Evolutionary conservation across 2,329 filamentous ascomycete genomes (phyloP).

Genomic region (Aspergillus nomiae): DNA sequence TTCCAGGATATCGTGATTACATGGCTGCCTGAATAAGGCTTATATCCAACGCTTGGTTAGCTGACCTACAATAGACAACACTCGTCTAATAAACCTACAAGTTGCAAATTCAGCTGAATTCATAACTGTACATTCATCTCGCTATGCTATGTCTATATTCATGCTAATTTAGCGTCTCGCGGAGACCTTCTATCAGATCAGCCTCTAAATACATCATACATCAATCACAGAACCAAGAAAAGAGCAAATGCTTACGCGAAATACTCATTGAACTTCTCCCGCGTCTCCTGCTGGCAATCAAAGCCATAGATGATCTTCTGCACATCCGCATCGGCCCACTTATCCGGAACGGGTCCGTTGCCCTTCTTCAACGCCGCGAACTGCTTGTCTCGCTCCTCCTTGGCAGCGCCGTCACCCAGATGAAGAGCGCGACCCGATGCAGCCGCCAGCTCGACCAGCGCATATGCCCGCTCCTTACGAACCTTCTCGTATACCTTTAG

Average conservation of each 20-base stretch:
- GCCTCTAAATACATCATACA: constrained; percentile 3
- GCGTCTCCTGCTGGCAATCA: constrained; percentile 60
- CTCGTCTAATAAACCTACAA: too few species aligned
- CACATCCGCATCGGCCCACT: constrained; percentile 71
- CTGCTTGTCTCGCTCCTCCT: constrained; percentile 59
- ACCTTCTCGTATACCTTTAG: constrained; percentile 59
- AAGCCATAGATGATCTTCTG: constrained; percentile 67
- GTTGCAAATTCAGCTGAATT: too few species aligned
- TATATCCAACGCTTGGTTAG: too few species aligned
- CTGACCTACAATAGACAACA: too few species aligned
- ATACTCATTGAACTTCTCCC: constrained; percentile 40
- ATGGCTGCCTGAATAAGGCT: too few species aligned
- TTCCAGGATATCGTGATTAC: too few species aligned
- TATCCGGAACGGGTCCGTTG: constrained; percentile 57
- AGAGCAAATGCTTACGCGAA: constrained; percentile 19
- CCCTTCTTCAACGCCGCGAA: constrained; percentile 56
- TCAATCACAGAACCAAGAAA: neutral
- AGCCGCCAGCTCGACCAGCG: constrained; percentile 59
- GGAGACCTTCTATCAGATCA: constrained; percentile 3
- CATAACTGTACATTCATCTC: neutral
- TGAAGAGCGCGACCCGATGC: constrained; percentile 57
- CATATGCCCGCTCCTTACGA: constrained; percentile 59
- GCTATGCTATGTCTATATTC: neutral
- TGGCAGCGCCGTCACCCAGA: constrained; percentile 59
- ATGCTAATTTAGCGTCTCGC: constrained; percentile 1